phyloP scores from a whole-genome alignment of 1,284 basidiomycete species.

The Termitomyces sp. region DNA sequence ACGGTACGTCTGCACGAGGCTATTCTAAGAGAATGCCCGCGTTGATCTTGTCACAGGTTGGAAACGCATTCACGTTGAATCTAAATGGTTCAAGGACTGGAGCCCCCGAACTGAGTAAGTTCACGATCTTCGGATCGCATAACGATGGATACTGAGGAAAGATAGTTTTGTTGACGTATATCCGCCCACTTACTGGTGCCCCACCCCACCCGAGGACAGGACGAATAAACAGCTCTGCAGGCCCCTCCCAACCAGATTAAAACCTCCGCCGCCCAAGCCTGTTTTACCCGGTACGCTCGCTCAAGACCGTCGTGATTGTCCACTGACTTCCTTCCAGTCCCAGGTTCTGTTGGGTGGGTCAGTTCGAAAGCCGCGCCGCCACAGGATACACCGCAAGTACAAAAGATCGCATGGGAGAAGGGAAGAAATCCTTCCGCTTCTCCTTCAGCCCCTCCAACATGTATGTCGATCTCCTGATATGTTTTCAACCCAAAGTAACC shows the following conservation, averaged over 20 bases:
- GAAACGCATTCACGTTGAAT: slow-evolving; percentile 50
- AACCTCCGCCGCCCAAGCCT: slow-evolving; percentile 24
- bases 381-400: slow-evolving; percentile 14
- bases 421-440: background rate
- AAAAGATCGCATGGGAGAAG: slow-evolving; percentile 17
- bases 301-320: background rate
- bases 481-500: background rate
- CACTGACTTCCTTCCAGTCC: slow-evolving; percentile 5
- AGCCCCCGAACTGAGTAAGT: slow-evolving; percentile 32
- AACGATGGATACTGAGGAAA: slow-evolving; percentile 3
- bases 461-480: slow-evolving; percentile 3
- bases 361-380: slow-evolving; percentile 10
- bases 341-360: slow-evolving; percentile 19
- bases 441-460: slow-evolving; percentile 2
- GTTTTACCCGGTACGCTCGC: slow-evolving; percentile 12
- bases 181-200: slow-evolving; percentile 49
- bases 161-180: slow-evolving; percentile 45
- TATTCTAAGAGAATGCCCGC: background rate
- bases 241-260: slow-evolving; percentile 41
- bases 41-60: slow-evolving; percentile 43
- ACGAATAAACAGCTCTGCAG: slow-evolving; percentile 54
- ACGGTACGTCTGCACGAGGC: slow-evolving; percentile 26
- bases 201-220: slow-evolving; percentile 45
- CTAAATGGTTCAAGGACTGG: slow-evolving; percentile 53
- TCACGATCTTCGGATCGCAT: background rate